Evolutionary conservation across 1,284 basidiomycete species (phyloP), one percentile per base, ranked within the genome.

Genomic region (Sporisorium reilianum): DNA sequence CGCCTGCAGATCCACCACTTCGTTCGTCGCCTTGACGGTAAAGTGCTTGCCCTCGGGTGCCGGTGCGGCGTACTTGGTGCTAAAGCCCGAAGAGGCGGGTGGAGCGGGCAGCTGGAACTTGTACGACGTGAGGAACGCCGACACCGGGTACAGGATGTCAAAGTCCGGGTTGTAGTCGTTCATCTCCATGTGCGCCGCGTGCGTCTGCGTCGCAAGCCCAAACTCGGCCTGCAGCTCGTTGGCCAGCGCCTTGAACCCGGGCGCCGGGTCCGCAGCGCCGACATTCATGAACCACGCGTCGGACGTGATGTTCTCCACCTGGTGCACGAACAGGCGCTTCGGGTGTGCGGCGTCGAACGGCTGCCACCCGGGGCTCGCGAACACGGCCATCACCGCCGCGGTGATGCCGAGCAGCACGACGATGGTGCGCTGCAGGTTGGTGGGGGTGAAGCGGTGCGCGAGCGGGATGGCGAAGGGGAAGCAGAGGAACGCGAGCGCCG

Each of bases 331-430:
- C 45, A 97, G 75, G 55, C 96, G 87, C 85, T 95, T 94, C 68
- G 95, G 96, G 84, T 97, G 95, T 87, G 90, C 90, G 14, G 81
- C 84, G 81, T 97, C 94, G 83, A 95, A 99, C 0, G 91, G 90
- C 11, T 86, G 86, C 77, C 90, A 88, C 16, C 65, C 64, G 5
- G 81, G 81, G 34, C 57, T 64, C 74, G 91, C 92, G 59, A 92
- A 87, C 0, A 90, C 88, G 62, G 91, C 90, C 18, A 88, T 80
- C 3, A 89, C 82, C 0, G 87, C 57, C 10, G 77, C 86, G 0
- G 89, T 89, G 9, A 88, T 56, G 3, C 89, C 80, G 16, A 88
- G 80, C 5, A 90, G 82, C 0, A 88, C 62, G 1, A 89, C 11
- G 20, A 93, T 83, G 2, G 88, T 86, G 20, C 86, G 87, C 23